Conservation (phyloP, 257 asterid genomes). For the Lycium barbarum region DNA sequence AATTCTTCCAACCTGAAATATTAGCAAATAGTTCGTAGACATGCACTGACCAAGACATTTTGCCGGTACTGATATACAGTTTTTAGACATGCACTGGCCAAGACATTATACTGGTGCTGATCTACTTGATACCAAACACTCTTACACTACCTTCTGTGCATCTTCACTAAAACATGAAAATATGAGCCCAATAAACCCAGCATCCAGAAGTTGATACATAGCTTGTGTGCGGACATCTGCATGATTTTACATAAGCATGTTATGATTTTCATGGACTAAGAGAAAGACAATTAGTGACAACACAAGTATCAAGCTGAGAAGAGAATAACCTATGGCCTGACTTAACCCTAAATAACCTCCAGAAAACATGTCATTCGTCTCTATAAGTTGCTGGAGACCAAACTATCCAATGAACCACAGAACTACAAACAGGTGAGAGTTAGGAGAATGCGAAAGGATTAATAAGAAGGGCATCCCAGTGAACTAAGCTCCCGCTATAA, state of each 20-base stretch:
- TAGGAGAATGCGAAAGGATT: conserved; percentile 20
- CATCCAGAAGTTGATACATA: conserved; percentile 97
- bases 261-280: not conserved
- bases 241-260: conserved; percentile 30
- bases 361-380: not conserved
- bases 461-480: not conserved
- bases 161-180: conserved; percentile 99
- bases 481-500: not conserved
- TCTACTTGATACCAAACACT: conserved; percentile 22
- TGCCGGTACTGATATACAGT: not conserved
- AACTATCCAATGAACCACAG: conserved; percentile 23
- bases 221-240: conserved; percentile 98
- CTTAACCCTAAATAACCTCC: conserved; percentile 3
- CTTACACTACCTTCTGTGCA: conserved; percentile 79
- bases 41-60: conserved; percentile 19
- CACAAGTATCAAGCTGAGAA: conserved; percentile 11
- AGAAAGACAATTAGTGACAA: conserved; percentile 17
- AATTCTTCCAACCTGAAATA: conserved; percentile 87
- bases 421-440: not conserved
- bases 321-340: not conserved
- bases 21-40: conserved; percentile 23
- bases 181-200: conserved; percentile 97
- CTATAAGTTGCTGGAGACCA: not conserved
- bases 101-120: conserved; percentile 17
- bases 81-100: not conserved